Evolutionary conservation across 2,329 filamentous ascomycete species (phyloP).

Genomic region (Fusarium sp.): DNA sequence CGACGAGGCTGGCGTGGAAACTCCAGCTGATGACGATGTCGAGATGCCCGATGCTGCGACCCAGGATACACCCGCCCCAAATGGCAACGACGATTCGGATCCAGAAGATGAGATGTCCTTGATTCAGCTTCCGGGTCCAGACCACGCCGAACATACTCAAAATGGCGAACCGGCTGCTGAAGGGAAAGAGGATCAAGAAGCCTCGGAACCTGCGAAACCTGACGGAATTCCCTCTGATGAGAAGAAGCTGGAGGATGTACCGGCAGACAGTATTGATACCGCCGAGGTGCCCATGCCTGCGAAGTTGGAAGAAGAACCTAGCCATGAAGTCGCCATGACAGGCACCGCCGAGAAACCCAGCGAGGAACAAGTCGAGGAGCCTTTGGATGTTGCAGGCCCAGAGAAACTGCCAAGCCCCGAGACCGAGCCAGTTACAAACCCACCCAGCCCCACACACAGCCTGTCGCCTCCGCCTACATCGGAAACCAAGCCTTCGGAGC

Average conservation of each 20-base stretch:
- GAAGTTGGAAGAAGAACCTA: neutral
- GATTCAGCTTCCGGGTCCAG: slow-evolving; percentile 46
- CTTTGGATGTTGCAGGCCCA: slow-evolving; percentile 39
- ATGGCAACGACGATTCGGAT: slow-evolving; percentile 42
- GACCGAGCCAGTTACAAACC: slow-evolving; percentile 57
- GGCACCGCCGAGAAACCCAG: slow-evolving; percentile 18
- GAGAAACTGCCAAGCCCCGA: slow-evolving; percentile 54
- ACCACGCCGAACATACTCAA: slow-evolving; percentile 26
- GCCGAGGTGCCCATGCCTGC: neutral
- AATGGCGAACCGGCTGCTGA: neutral
- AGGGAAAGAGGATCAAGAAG: neutral
- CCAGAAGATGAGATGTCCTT: slow-evolving; percentile 52
- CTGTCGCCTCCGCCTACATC: slow-evolving; percentile 60
- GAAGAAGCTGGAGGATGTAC: neutral
- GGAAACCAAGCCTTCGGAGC: slow-evolving; percentile 64
- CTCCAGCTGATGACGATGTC: slow-evolving; percentile 36
- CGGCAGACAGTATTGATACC: neutral
- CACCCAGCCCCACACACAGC: slow-evolving; percentile 57
- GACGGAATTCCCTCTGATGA: neutral
- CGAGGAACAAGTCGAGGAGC: slow-evolving; percentile 33
- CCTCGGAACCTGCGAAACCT: neutral
- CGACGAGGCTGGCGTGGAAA: slow-evolving; percentile 49
- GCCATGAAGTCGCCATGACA: slow-evolving; percentile 50
- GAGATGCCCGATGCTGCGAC: slow-evolving; percentile 32
- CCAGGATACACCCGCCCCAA: neutral